Conservation (phyloP, 768 basidiomycete genomes). For the Termitomyces sp. region DNA sequence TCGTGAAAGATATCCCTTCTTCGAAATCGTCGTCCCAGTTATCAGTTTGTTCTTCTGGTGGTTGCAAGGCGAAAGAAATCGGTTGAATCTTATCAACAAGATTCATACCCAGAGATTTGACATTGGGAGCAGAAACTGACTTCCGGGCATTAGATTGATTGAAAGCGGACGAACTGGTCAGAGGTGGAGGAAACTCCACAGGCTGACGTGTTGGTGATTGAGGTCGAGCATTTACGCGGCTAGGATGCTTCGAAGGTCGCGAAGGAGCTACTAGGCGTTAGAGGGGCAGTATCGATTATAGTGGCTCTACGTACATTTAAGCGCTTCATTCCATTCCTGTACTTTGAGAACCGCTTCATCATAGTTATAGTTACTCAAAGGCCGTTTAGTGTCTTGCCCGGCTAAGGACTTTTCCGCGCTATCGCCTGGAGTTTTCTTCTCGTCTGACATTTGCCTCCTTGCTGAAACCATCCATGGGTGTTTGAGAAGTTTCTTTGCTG, state of each 20-base stretch:
- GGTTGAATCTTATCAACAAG: constrained; percentile 57
- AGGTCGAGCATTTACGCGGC: constrained; percentile 39
- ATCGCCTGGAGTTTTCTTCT: constrained; percentile 26
- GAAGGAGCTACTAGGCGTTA: constrained; percentile 52
- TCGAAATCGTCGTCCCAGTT: constrained; percentile 99
- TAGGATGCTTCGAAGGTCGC: constrained; percentile 64
- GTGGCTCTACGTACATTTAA: constrained; percentile 61
- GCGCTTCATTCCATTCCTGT: constrained; percentile 98
- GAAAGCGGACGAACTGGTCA: constrained; percentile 23
- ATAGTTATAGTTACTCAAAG: constrained; percentile 78
- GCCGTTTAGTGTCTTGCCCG: constrained; percentile 34
- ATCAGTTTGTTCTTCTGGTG: constrained; percentile 84
- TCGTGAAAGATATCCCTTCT: constrained; percentile 84
- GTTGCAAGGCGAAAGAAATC: constrained; percentile 58
- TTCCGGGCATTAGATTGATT: constrained; percentile 31
- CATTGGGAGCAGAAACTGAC: constrained; percentile 23
- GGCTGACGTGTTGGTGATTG: constrained; percentile 42
- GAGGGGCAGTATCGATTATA: constrained; percentile 1
- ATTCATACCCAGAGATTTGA: constrained; percentile 31
- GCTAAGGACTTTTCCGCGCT: constrained; percentile 27
- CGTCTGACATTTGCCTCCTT: constrained; percentile 61
- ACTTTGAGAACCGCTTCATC: constrained; percentile 94
- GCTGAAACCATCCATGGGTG: constrained; percentile 97
- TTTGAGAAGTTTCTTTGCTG: constrained; percentile 84
- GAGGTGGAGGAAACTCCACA: constrained; percentile 25